phyloP scores from a whole-genome alignment of 2,329 filamentous ascomycete genomes.

The Cryphonectria japonica region DNA sequence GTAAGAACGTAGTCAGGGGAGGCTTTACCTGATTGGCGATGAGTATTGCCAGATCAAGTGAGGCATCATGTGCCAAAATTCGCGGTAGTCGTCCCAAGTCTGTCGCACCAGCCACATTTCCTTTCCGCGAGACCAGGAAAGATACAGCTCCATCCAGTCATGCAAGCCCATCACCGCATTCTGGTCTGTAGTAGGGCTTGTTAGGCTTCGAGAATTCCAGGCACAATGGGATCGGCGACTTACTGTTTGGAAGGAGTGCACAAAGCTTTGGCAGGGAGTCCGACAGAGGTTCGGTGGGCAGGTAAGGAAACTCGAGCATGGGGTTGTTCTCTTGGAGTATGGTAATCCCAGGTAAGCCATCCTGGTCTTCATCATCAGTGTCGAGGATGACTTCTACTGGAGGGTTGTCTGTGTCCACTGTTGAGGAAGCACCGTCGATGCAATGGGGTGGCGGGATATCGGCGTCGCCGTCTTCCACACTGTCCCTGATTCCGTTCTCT shows the following conservation, averaged over 20 bases:
- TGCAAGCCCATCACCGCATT: conserved; percentile 49
- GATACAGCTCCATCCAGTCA: conserved; percentile 55
- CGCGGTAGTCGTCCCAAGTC: conserved; percentile 47
- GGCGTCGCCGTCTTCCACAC: conserved; percentile 51
- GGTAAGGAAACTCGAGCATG: conserved; percentile 52
- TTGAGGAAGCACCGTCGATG: conserved; percentile 13
- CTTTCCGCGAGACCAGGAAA: conserved; percentile 45
- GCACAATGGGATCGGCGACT: conserved; percentile 29
- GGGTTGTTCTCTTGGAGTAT: conserved; percentile 44
- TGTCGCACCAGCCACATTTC: conserved; percentile 44
- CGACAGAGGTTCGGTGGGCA: conserved; percentile 34
- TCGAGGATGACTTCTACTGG: conserved; percentile 49
- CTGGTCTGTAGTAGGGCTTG: conserved; percentile 43
- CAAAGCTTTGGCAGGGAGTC: conserved; percentile 37
- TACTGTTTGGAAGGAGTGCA: conserved; percentile 35
- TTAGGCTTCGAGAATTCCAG: conserved; percentile 33
- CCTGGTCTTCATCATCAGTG: conserved; percentile 35
- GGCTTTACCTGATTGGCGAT: neutral
- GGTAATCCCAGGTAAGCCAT: conserved; percentile 31
- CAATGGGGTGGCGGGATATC: conserved; percentile 37
- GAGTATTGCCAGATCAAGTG: conserved; percentile 46
- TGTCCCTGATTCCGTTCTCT: conserved; percentile 44
- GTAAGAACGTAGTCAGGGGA: conserved; percentile 5
- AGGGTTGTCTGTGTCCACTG: conserved; percentile 44
- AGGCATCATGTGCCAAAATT: conserved; percentile 59